Evolutionary conservation across 176 grass and related monocot species (phyloP), one percentile per base, ranked within the genome.

Genomic region (Pontederia crassipes): DNA sequence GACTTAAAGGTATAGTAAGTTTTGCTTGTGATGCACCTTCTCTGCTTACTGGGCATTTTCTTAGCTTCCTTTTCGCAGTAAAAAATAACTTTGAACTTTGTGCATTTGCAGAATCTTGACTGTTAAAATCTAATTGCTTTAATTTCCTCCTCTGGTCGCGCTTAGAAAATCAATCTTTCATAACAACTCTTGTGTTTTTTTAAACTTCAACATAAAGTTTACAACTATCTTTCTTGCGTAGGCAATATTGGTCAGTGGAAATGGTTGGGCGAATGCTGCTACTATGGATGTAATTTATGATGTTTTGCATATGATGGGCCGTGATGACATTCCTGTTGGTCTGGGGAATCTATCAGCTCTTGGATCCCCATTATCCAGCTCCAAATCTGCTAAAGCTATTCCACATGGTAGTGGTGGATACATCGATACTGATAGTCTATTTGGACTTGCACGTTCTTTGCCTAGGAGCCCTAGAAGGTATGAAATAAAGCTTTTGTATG

Each of bases 241-340:
- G 87, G 88, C 76, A 14, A 60, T 91, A 67, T 47, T 86, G n/a
- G 80, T 86, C 20, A 91, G 77, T 65, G 88, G 76, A 18, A 71
- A 91, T 69, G 83, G 88, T 9, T 91, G 83, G 83, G 80, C 88
- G 48, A 86, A 80, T 40, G 77, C 70, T 49, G 88, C 88, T 17
- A 91, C 80, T 9, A 72, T 86, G 16, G 88, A 86, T 64, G 58
- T 91, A 46, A 52, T 91, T 55, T 91, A 91, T 48, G 83, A 91
- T 5, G 45, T 81, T 18, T 61, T 91, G 46, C 88, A 91, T 74
- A 91, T 91, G 83, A 91, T 86, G 88, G 83, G 88, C 11, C 80
- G 80, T 49, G 88, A 91, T 75, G 88, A 86, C 55, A 83, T 91
- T 28, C 83, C 62, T 15, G 82, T 91, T 17, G 88, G 80, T 12